Evolutionary conservation across 352 stramenopile genomes (phyloP), one percentile per base, ranked within the genome.

Genomic region (Phytopythium ostracodes): DNA sequence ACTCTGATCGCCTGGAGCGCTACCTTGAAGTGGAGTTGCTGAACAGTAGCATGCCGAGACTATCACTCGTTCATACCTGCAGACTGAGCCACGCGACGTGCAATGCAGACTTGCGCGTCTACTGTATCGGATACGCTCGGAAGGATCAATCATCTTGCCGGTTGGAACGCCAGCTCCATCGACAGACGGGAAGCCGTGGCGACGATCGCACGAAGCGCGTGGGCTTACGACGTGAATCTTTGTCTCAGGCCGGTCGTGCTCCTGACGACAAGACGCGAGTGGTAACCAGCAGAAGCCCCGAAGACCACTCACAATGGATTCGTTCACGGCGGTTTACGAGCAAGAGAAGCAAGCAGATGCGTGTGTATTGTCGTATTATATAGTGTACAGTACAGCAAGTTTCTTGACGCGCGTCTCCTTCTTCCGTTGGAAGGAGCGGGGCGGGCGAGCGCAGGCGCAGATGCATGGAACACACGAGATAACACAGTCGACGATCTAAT

Each of bases 361-460:
- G 54, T 72, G 61, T 66, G 51, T 76, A 66, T 75, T 76, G 64
- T 12, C 42, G 43, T 42, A 24, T 36, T 58, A 50, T 20, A 58
- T 79, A 77, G 36, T 79, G 70, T 77, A 79, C 68, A 76, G 70
- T 77, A 79, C 68, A 76, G 35, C 56, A 38, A 75, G 59, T 51
- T 66, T 27, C 62, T 70, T 43, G 54, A 46, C 53, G 29, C 60
- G 29, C 29, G 54, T 59, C 68, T 72, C 73, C 73, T 64, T 81
- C 73, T 81, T 76, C 73, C 73, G 60, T 50, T 52, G 73, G 66
- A 81, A 70, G 69, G 73, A 72, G 73, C 60, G 65, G 47, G 50
- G 35, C 65, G 24, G 62, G 59, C 64, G 56, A n/a, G 43, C 27
- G 63, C 44, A 60, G 42, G 53, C 20, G 57, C 53, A 44, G 44